These are phyloP conservation scores for Monilinia polystroma DNA, from an alignment of 2,329 filamentous ascomycete species.

Conservation along the genomic window DNA sequence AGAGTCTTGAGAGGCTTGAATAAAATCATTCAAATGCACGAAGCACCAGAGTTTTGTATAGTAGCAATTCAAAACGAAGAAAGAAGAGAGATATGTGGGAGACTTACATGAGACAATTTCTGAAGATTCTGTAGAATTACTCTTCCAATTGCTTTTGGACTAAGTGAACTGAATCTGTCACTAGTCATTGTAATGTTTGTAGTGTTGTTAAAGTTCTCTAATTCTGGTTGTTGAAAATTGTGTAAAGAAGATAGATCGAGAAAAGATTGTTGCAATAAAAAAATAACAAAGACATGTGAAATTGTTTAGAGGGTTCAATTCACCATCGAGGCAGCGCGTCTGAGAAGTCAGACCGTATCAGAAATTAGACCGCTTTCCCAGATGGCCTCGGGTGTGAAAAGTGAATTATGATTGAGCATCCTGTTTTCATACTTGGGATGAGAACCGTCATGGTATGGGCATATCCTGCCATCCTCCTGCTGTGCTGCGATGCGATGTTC, in stretches of 20 bases:
- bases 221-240: neutral
- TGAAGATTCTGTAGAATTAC: constrained; percentile 2
- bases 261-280: neutral
- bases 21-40: neutral
- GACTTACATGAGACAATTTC: constrained; percentile 8
- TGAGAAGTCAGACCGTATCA: neutral
- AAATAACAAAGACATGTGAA: constrained; percentile 5
- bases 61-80: neutral
- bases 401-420: neutral
- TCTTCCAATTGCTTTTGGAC: constrained; percentile 6
- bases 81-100: neutral
- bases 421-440: neutral
- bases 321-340: constrained; percentile 2
- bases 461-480: neutral
- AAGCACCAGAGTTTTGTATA: neutral
- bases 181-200: constrained; percentile 11
- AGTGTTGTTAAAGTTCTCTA: neutral
- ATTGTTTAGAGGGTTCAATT: neutral
- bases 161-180: constrained; percentile 3
- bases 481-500: neutral
- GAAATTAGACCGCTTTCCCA: neutral
- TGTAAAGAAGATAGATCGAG: neutral
- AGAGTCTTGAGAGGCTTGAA: neutral
- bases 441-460: neutral
- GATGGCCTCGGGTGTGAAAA: neutral